These are phyloP conservation scores for Phaffomyces thermotolerans DNA, from an alignment of 805 yeast species.

Conservation along the genomic window DNA sequence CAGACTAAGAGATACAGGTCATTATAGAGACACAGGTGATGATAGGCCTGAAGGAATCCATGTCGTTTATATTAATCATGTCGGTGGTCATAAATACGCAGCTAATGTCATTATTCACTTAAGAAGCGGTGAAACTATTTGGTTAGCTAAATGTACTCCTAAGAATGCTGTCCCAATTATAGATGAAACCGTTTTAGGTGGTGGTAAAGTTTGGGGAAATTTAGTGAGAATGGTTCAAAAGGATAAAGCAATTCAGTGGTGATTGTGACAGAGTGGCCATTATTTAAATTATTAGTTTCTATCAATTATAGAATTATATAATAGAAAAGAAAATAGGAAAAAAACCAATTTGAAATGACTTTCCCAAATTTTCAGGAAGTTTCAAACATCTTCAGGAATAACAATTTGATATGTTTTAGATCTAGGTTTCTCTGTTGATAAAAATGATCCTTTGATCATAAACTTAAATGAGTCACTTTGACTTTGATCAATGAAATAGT, in stretches of 20 bases:
- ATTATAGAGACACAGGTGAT: constrained; percentile 73
- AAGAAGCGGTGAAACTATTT: constrained; percentile 65
- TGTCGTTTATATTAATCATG: constrained; percentile 71
- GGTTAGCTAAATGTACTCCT: constrained; percentile 87
- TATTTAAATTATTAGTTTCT: no score
- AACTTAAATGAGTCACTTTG: no score
- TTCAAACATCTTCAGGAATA: no score
- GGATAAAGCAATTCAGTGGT: constrained; percentile 49
- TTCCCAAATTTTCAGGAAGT: no score
- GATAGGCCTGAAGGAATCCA: constrained; percentile 65
- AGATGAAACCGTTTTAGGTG: constrained; percentile 63
- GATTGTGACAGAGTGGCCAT: neutral
- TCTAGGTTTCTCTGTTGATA: no score
- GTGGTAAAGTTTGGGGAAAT: constrained; percentile 65
- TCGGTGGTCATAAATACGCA: constrained; percentile 94
- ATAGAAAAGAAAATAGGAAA: no score
- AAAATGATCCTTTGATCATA: no score
- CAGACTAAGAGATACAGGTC: constrained; percentile 61
- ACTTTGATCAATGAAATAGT: no score
- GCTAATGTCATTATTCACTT: constrained; percentile 81
- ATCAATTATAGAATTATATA: no score
- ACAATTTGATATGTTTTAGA: no score
- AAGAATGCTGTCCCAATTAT: constrained; percentile 64
- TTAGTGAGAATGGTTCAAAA: constrained; percentile 54
- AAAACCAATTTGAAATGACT: no score